These are phyloP conservation scores for Cucurbita ficifolia DNA, from an alignment of 306 rosid species.

Conservation along the genomic window DNA sequence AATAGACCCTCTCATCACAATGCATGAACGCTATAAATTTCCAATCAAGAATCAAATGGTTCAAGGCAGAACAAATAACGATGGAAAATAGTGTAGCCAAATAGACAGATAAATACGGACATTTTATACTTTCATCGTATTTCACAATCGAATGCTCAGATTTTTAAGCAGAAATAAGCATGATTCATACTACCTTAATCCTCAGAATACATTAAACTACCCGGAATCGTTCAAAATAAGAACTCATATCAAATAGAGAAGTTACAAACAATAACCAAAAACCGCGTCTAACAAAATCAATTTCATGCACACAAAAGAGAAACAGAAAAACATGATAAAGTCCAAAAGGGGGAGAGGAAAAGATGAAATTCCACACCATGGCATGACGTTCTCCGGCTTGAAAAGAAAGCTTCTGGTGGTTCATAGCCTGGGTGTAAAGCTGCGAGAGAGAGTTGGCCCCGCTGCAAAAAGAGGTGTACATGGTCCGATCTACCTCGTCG, in stretches of 20 bases:
- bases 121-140: neutral
- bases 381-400: constrained; percentile 97
- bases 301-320: neutral
- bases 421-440: constrained; percentile 80
- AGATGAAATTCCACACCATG: constrained; percentile 28
- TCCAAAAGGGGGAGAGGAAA: neutral
- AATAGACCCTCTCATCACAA: neutral
- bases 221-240: neutral
- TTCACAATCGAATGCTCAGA: neutral
- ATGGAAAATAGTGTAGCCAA: neutral
- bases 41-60: neutral
- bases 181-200: neutral
- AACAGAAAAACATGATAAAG: neutral
- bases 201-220: neutral
- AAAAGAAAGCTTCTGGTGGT: constrained; percentile 75
- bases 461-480: constrained; percentile 84
- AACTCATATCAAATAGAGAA: neutral
- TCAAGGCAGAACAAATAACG: neutral
- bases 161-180: no score
- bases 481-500: constrained; percentile 92
- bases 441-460: constrained; percentile 95
- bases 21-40: neutral
- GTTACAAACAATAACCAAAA: neutral
- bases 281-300: neutral
- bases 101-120: neutral